A percentile compares a stretch with the other conserved stretches of the same genome.
These are phyloP conservation scores for Phytophthora boehmeriae DNA, from an alignment of 352 stramenopile species.

Conservation along the genomic window DNA sequence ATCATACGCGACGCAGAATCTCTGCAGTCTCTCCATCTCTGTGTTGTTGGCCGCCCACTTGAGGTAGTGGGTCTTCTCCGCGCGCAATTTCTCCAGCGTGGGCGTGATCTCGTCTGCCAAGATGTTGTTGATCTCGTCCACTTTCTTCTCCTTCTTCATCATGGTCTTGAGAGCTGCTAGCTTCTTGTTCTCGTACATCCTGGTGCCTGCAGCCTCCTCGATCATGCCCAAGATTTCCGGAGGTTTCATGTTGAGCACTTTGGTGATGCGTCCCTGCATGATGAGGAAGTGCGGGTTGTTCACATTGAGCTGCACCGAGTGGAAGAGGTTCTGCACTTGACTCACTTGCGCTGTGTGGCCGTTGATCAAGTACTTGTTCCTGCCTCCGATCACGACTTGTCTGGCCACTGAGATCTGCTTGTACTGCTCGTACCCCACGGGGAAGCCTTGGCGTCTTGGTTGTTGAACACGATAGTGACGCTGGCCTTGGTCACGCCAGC, in stretches of 20 bases:
- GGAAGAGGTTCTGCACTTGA: slow-evolving; percentile 99
- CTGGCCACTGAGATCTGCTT: slow-evolving; percentile 98
- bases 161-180: slow-evolving; percentile 98
- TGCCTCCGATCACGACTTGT: slow-evolving; percentile 98
- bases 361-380: slow-evolving; percentile 99
- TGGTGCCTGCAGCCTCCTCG: slow-evolving; percentile 98
- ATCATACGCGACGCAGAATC: slow-evolving; percentile 97
- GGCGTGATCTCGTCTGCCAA: slow-evolving; percentile 99
- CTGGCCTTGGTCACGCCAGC: slow-evolving; percentile 98
- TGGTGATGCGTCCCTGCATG: slow-evolving; percentile 99
- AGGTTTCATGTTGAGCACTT: slow-evolving; percentile 99
- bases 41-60: slow-evolving; percentile 99
- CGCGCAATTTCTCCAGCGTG: slow-evolving; percentile 97
- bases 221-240: slow-evolving; percentile 99
- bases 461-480: slow-evolving; percentile 99
- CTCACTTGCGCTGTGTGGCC: slow-evolving; percentile 96
- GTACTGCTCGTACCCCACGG: slow-evolving; percentile 98
- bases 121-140: slow-evolving; percentile 99
- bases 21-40: slow-evolving; percentile 97
- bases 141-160: slow-evolving; percentile 99
- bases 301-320: slow-evolving; percentile 99
- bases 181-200: slow-evolving; percentile 99
- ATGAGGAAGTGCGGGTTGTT: slow-evolving; percentile 99
- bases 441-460: slow-evolving; percentile 93
- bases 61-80: slow-evolving; percentile 98